These are phyloP conservation scores for Debaryomycetaceae sp. DNA, from an alignment of 1,139 yeast species.

Conservation along the genomic window DNA sequence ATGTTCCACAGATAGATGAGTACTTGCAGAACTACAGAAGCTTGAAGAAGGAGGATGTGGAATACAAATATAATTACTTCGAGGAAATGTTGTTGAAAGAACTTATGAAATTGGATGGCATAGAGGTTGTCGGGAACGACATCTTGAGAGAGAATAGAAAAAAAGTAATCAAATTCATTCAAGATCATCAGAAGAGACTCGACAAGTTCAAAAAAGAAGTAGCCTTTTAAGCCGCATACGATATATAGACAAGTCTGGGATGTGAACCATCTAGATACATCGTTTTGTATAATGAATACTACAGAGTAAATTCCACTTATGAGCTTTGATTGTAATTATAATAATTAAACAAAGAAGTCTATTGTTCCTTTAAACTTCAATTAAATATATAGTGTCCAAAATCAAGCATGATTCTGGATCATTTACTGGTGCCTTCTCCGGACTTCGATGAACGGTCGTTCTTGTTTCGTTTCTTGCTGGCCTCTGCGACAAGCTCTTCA, in stretches of 20 bases:
- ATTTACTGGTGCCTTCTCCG: background rate
- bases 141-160: constrained; percentile 57
- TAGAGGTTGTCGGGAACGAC: constrained; percentile 52
- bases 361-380: too few species aligned
- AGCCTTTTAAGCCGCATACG: constrained; percentile 9
- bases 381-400: too few species aligned
- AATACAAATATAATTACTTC: constrained; percentile 54
- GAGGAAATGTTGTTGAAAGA: constrained; percentile 68
- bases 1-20: constrained; percentile 44
- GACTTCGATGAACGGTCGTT: constrained; percentile 20
- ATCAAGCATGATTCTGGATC: background rate
- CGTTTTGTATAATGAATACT: too few species aligned
- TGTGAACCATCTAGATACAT: too few species aligned
- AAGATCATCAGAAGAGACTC: constrained; percentile 54
- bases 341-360: too few species aligned
- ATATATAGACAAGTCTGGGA: too few species aligned
- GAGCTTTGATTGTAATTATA: too few species aligned
- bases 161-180: constrained; percentile 57
- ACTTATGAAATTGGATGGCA: constrained; percentile 61
- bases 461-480: constrained; percentile 73
- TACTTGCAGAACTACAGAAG: constrained; percentile 31
- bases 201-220: constrained; percentile 50
- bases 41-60: constrained; percentile 36
- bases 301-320: too few species aligned
- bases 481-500: constrained; percentile 90